phyloP scores from a whole-genome alignment of 1,284 basidiomycete genomes.

The Sparassis latifolia region DNA sequence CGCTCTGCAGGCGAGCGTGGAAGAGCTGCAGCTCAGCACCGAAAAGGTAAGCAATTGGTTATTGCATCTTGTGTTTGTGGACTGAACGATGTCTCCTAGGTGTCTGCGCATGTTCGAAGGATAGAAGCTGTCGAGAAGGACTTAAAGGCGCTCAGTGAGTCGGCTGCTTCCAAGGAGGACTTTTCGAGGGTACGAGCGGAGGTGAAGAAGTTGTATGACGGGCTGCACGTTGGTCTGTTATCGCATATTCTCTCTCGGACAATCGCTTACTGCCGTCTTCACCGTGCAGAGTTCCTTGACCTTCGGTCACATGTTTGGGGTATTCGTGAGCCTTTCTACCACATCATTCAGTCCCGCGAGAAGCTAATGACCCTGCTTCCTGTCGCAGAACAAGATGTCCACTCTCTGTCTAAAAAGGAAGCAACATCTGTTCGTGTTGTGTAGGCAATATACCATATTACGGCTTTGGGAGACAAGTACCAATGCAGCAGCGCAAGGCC shows the following conservation, averaged over 20 bases:
- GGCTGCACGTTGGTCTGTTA: conserved; percentile 64
- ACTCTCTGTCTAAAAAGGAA: conserved; percentile 64
- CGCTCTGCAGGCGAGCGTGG: conserved; percentile 78
- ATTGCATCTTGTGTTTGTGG: background rate
- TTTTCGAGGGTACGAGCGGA: conserved; percentile 68
- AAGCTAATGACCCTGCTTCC: conserved; percentile 6
- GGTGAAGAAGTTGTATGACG: conserved; percentile 82
- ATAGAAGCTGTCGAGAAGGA: conserved; percentile 89
- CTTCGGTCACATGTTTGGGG: conserved; percentile 76
- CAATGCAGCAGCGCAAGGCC: no score
- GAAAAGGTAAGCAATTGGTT: conserved; percentile 50
- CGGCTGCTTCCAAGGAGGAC: conserved; percentile 73
- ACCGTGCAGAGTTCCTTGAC: conserved; percentile 61
- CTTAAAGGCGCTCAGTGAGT: conserved; percentile 66
- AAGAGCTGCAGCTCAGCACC: conserved; percentile 80
- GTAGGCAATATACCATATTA: conserved; percentile 13
- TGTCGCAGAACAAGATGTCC: conserved; percentile 71
- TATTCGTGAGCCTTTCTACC: conserved; percentile 55
- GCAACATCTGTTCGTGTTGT: conserved; percentile 43
- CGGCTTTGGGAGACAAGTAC: no score
- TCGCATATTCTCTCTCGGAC: background rate
- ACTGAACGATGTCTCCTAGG: conserved; percentile 34
- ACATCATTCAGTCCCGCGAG: background rate
- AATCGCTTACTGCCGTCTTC: background rate
- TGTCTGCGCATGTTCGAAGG: conserved; percentile 77